Conservation (phyloP, 1,284 basidiomycete species). For the Ceratobasidium sp. region DNA sequence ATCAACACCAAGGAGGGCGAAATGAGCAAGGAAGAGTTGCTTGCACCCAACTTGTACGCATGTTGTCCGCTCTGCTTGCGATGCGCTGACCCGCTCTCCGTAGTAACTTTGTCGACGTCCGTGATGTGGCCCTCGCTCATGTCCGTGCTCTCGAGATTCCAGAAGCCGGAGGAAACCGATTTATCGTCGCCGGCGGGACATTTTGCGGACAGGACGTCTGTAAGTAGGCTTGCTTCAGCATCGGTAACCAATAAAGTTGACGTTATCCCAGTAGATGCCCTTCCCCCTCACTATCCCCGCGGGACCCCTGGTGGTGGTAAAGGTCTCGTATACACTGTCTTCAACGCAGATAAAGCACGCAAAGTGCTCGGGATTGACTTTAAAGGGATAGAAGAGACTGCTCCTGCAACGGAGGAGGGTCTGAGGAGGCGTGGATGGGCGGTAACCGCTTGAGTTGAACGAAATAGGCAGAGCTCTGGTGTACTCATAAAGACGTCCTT, state of each 20-base stretch:
- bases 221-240: neutral
- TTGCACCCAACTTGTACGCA: slow-evolving; percentile 11
- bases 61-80: neutral
- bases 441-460: slow-evolving; percentile 7
- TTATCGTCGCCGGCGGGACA: slow-evolving; percentile 35
- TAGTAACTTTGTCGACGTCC: too few species aligned
- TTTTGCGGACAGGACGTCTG: slow-evolving; percentile 23
- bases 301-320: slow-evolving; percentile 52
- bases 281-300: slow-evolving; percentile 41
- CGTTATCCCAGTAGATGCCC: slow-evolving; percentile 2
- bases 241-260: neutral
- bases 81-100: neutral
- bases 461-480: neutral
- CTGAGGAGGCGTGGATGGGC: slow-evolving; percentile 52
- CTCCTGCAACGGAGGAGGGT: slow-evolving; percentile 54
- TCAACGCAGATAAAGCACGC: slow-evolving; percentile 51
- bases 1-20: slow-evolving; percentile 25
- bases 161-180: slow-evolving; percentile 39
- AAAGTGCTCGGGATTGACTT: slow-evolving; percentile 57
- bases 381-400: slow-evolving; percentile 53
- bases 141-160: slow-evolving; percentile 53
- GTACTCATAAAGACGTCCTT: too few species aligned
- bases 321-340: slow-evolving; percentile 49
- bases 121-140: slow-evolving; percentile 63
- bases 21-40: neutral